phyloP scores from a whole-genome alignment of 257 asterid genomes.

The Solanum lycopersicoides region DNA sequence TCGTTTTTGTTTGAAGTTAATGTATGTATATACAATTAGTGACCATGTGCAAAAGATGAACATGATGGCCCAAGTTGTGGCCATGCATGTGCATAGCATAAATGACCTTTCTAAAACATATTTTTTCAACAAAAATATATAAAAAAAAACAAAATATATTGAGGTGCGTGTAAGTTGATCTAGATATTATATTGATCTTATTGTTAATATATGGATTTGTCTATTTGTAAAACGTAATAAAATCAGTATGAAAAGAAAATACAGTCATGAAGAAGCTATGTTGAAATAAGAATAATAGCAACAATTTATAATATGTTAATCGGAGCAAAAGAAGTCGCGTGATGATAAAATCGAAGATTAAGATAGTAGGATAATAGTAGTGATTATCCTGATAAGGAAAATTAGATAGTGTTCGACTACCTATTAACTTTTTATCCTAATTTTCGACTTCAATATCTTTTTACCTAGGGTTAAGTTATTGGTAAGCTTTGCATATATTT shows the following conservation, averaged over 20 bases:
- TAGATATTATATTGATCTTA: too few relatives aligned
- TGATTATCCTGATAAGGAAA: not conserved
- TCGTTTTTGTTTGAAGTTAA: not conserved
- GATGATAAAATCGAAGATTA: not conserved
- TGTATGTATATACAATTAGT: not conserved
- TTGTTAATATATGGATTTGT: too few relatives aligned
- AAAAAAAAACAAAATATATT: too few relatives aligned
- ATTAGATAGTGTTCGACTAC: not conserved
- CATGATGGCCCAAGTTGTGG: not conserved
- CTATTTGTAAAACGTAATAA: too few relatives aligned
- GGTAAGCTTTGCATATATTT: fast-evolving
- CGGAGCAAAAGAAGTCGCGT: not conserved
- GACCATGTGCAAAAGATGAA: not conserved
- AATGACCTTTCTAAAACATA: not conserved
- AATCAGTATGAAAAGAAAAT: not conserved
- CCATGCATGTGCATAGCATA: not conserved
- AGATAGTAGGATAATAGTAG: not conserved
- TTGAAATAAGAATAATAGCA: not conserved
- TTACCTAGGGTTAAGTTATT: not conserved
- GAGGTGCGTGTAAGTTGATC: too few relatives aligned
- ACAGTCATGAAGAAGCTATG: not conserved
- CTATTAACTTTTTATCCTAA: not conserved
- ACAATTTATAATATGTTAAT: not conserved
- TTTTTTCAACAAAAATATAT: too few relatives aligned
- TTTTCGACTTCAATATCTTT: not conserved